phyloP scores from a whole-genome alignment of 306 rosid species.

The cucumber (Cucumis sativus) region DNA sequence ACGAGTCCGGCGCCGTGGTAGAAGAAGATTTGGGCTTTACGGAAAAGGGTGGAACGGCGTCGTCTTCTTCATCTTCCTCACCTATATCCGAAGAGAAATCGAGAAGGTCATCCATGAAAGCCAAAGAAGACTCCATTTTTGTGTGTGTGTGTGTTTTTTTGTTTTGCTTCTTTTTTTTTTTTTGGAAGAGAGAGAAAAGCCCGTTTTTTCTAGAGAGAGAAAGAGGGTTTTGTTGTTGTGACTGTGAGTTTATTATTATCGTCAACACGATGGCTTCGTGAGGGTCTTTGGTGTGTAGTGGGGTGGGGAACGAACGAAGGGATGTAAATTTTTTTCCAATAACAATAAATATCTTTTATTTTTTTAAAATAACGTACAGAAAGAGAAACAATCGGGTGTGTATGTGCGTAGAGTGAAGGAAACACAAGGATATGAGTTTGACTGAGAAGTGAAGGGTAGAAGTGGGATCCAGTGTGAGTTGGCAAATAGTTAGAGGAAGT shows the following conservation, averaged over 20 bases:
- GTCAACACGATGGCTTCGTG: conserved; percentile 6
- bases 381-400: neutral
- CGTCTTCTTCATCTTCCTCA: conserved; percentile 39
- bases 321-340: conserved; percentile 14
- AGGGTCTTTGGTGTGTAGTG: conserved; percentile 15
- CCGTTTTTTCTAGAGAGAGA: conserved; percentile 2
- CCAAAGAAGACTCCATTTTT: conserved; percentile 43
- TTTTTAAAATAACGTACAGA: neutral
- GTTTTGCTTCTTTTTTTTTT: neutral
- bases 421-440: neutral
- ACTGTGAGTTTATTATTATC: conserved; percentile 10
- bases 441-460: neutral
- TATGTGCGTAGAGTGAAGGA: neutral
- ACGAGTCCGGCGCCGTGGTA: neutral
- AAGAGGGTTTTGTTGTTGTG: neutral
- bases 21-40: neutral
- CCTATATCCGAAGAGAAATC: conserved; percentile 58
- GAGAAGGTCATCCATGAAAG: conserved; percentile 53
- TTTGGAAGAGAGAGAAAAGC: conserved; percentile 6
- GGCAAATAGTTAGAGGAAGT: neutral
- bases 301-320: conserved; percentile 16
- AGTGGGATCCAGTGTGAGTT: neutral
- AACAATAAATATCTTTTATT: neutral
- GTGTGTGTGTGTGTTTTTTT: neutral
- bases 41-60: neutral